Evolutionary conservation across 2,329 filamentous ascomycete genomes (phyloP).

Genomic region (Davidsoniella virescens): DNA sequence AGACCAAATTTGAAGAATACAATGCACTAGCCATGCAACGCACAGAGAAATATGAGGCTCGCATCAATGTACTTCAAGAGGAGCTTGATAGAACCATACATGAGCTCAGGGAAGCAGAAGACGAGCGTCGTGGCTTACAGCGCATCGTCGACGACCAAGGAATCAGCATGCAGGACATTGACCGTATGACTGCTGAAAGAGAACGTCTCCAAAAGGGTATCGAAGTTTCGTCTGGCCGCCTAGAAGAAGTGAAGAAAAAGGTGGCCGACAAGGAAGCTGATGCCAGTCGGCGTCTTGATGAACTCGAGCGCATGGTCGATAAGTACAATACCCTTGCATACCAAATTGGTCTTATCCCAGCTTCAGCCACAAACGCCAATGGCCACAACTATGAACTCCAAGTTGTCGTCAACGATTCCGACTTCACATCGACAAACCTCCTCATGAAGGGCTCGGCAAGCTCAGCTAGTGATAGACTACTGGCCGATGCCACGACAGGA

Average conservation of each 20-base stretch:
- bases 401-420: constrained; percentile 65
- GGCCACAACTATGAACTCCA: constrained; percentile 72
- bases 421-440: constrained; percentile 48
- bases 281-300: constrained; percentile 70
- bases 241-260: constrained; percentile 73
- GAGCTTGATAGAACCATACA: constrained; percentile 64
- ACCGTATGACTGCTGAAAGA: constrained; percentile 92
- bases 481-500: constrained; percentile 67
- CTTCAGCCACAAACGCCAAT: constrained; percentile 70
- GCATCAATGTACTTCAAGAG: constrained; percentile 67
- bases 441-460: constrained; percentile 29
- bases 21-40: constrained; percentile 71
- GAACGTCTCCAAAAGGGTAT: constrained; percentile 84
- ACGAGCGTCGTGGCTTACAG: constrained; percentile 66
- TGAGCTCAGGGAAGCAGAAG: constrained; percentile 65
- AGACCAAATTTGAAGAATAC: constrained; percentile 88
- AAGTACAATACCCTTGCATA: constrained; percentile 90
- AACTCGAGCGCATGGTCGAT: constrained; percentile 79
- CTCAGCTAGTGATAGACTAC: constrained; percentile 51
- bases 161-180: constrained; percentile 94
- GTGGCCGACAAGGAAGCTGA: constrained; percentile 80
- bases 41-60: constrained; percentile 73
- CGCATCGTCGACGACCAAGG: constrained; percentile 81
- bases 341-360: constrained; percentile 78
- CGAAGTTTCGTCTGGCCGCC: constrained; percentile 54